These are phyloP conservation scores for Iris pallida DNA, from an alignment of 116 monocot species.

Conservation along the genomic window DNA sequence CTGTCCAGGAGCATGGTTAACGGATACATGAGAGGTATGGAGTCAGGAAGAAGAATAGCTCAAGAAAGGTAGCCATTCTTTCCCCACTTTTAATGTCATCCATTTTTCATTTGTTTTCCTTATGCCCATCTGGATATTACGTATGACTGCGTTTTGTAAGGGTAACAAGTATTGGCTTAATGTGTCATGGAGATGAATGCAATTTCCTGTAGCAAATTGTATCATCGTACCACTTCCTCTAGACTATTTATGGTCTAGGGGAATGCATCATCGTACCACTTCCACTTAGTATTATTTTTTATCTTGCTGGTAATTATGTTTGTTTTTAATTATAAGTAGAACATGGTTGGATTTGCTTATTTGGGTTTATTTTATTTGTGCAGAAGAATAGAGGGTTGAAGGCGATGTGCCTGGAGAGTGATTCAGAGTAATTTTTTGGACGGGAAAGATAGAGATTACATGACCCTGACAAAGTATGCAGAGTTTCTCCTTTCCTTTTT, in stretches of 20 bases:
- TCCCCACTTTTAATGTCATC: not conserved
- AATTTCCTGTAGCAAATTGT: no score
- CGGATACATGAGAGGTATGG: constrained; percentile 87
- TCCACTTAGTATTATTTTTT: no score
- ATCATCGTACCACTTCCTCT: no score
- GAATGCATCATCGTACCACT: no score
- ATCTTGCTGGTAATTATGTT: no score
- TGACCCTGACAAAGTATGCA: no score
- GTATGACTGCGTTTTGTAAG: not conserved
- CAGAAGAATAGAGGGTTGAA: constrained; percentile 81
- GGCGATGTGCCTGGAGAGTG: constrained; percentile 68
- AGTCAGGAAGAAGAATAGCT: constrained; percentile 90
- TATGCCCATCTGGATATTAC: not conserved
- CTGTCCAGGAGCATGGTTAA: constrained; percentile 79
- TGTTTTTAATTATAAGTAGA: no score
- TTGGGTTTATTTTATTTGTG: constrained; percentile 3
- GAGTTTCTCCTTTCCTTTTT: no score
- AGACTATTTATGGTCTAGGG: no score
- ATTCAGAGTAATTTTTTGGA: constrained; percentile 22
- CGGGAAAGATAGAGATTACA: no score
- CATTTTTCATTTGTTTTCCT: not conserved
- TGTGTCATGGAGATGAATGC: no score
- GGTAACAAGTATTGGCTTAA: not conserved
- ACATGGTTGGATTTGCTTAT: no score
- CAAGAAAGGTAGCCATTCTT: constrained; percentile 54